Evolutionary conservation across 441 rosid genomes (phyloP), one percentile per base, ranked within the genome.

Genomic region (Sinapis alba): DNA sequence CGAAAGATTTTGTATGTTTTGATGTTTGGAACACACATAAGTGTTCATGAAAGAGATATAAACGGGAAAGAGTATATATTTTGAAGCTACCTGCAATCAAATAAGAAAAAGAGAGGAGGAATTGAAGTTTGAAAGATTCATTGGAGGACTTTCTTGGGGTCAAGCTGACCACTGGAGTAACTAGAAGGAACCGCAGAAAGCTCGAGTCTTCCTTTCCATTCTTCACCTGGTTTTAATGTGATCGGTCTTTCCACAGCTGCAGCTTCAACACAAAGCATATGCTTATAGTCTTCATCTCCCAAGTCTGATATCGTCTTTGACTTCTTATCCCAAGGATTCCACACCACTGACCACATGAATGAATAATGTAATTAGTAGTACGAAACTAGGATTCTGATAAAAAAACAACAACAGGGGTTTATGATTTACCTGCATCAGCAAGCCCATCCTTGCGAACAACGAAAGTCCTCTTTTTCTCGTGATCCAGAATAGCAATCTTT

Each of bases 301-400:
- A 95, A 81, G 86, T 91, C 99, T 13, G 87, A 69, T 74, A 95
- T 86, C 54, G 91, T 77, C 86, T 89, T 95, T 73, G 95, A 90
- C 69, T 82, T 95, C 84, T 86, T 95, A 71, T 93, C 97, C 98
- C 99, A 93, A 6, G 99, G 98, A 83, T 95, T 95, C 98, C 98
- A 95, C 73, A 93, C 97, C 78, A 93, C 97, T 95, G 86, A 13
- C 78, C 10, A 68, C 47, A 72, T 69, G 15, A 34, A 2, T 67
- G 9, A 5, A 30, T 36, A 13, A 3, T 36, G 43, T 36, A 43
- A 45, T 15, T 15, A 15, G 53, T 21, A 7, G 5, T 30, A 10
- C 7, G 7, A 54, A 26, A 28, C 47, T 45, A 8, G 18, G 74
- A 62, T 68, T 74, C 47, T 68, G 43, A 62, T 56, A 41, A 1